A percentile compares a stretch with the other conserved stretches of the same genome.
These are phyloP conservation scores for Claviceps paspali DNA, from an alignment of 2,329 filamentous ascomycete species.

Conservation along the genomic window DNA sequence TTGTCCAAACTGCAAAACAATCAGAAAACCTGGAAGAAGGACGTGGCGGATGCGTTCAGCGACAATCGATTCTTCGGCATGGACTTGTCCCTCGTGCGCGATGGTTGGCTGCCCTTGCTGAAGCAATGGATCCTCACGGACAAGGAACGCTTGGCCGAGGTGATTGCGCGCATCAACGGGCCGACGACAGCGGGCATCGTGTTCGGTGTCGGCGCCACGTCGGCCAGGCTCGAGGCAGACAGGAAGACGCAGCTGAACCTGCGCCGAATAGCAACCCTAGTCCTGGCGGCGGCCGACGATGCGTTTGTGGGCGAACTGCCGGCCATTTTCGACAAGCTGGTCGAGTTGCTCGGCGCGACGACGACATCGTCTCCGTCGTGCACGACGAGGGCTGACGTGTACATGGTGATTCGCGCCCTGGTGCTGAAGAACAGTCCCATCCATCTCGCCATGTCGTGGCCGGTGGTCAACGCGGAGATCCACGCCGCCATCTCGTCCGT, in stretches of 20 bases:
- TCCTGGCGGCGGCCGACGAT: slow-evolving; percentile 64
- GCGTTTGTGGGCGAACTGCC: slow-evolving; percentile 65
- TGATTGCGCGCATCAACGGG: slow-evolving; percentile 62
- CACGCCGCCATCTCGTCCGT: slow-evolving; percentile 66
- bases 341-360: slow-evolving; percentile 73
- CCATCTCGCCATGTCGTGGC: slow-evolving; percentile 78
- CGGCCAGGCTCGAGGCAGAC: slow-evolving; percentile 87
- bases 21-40: slow-evolving; percentile 85
- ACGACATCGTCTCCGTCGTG: slow-evolving; percentile 84
- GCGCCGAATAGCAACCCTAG: slow-evolving; percentile 62
- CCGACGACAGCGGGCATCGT: slow-evolving; percentile 92
- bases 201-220: slow-evolving; percentile 93
- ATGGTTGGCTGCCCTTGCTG: slow-evolving; percentile 69
- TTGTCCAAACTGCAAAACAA: slow-evolving; percentile 64
- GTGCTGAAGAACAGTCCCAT: slow-evolving; percentile 64
- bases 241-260: slow-evolving; percentile 83
- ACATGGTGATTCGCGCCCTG: slow-evolving; percentile 72
- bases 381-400: slow-evolving; percentile 74
- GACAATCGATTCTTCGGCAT: slow-evolving; percentile 75
- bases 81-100: slow-evolving; percentile 46
- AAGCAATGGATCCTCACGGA: slow-evolving; percentile 74
- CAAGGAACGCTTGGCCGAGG: slow-evolving; percentile 74
- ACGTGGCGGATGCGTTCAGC: slow-evolving; percentile 82
- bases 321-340: slow-evolving; percentile 63
- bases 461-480: slow-evolving; percentile 73